Base-by-base conservation (phyloP, 2,329 filamentous ascomycete species). In the Epichloe scottii region DNA sequence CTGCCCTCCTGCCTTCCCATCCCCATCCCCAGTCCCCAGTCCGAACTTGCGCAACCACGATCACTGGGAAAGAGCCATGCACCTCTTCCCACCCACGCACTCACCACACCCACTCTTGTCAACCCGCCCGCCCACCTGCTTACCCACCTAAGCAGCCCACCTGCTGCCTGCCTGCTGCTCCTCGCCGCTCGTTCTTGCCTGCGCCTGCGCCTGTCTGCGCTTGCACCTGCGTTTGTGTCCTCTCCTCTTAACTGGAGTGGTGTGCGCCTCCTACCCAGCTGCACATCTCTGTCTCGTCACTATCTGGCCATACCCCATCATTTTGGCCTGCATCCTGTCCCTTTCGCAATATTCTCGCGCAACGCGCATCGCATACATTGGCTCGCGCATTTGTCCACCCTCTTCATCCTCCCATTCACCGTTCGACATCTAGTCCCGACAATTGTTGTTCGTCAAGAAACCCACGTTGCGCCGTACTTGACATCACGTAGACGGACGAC, bases 141-240 rank as follows among this genome's bases (percentile, higher is more conserved):
- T 48, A 17, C 46, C 40, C 26, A 8, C 30, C 12, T n/a, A n/a
- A n/a, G n/a, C n/a, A n/a, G 21, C 26, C 23, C 3, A 15, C 23
- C 14, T 26, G 46, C 39, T n/a, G 33, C 44, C 43, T 40, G 33
- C 35, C 45, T 37, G 40, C 48, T 50, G 41, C 34, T 17, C 39
- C 19, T 33, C 41, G 41, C 41, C 37, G 19, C 35, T 50, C 26
- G 43, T 43, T 51, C 42, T 34, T 51, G 46, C 51, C 51, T 54
- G 53, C n/a, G 51, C 49, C 48, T 55, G 54, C 39, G 50, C 48
- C 50, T 53, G 54, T 58, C 30, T 52, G 49, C 21, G 42, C 39
- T 40, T 51, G 53, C 33, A 46, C 47, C 45, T 55, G 52, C 45
- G 47, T 42, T 40, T 55, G 57, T 39, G 23, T 35, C n/a, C 34